Percentiles rank a stretch among this genome's conserved stretches.
These are phyloP conservation scores for Quercus glauca DNA, from an alignment of 306 rosid genomes.

Conservation along the genomic window DNA sequence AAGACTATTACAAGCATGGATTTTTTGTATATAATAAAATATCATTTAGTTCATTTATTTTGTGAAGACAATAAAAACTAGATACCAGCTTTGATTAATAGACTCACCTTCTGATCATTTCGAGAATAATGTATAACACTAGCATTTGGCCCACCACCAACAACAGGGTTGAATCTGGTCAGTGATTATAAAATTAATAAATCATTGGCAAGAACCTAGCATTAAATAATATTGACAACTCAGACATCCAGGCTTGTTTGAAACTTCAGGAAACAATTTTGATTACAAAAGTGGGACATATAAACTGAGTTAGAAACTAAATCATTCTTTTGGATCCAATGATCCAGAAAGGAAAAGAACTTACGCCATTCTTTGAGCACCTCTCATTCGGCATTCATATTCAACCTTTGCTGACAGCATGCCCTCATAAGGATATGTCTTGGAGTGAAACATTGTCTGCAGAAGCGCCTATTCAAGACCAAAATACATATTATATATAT, in stretches of 20 bases:
- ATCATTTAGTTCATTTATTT: not conserved
- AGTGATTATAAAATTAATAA: conserved; percentile 15
- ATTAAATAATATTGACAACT: conserved; percentile 6
- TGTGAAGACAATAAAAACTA: not conserved
- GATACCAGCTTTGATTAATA: conserved; percentile 5
- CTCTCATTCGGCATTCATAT: conserved; percentile 93
- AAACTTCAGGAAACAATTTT: conserved; percentile 10
- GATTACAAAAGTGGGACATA: conserved; percentile 7
- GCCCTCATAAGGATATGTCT: conserved; percentile 61
- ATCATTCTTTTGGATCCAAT: conserved; percentile 13
- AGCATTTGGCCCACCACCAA: conserved; percentile 92
- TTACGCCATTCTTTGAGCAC: conserved; percentile 94
- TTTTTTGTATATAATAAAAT: conserved; percentile 1
- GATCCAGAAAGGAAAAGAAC: conserved; percentile 30
- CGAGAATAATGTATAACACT: conserved; percentile 86
- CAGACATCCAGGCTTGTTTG: conserved; percentile 19
- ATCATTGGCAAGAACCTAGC: conserved; percentile 10
- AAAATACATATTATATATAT: not conserved
- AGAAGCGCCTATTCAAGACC: conserved; percentile 69
- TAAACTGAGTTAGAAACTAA: conserved; percentile 1
- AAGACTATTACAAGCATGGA: conserved; percentile 6
- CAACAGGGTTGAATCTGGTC: conserved; percentile 89
- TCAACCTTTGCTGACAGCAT: conserved; percentile 82
- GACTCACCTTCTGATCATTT: conserved; percentile 84
- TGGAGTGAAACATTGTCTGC: conserved; percentile 87